Percentiles rank a stretch among this genome's conserved stretches.
Evolutionary conservation across 495 filamentous ascomycete species (phyloP).

Genomic region (Evansstolkia leycettana): DNA sequence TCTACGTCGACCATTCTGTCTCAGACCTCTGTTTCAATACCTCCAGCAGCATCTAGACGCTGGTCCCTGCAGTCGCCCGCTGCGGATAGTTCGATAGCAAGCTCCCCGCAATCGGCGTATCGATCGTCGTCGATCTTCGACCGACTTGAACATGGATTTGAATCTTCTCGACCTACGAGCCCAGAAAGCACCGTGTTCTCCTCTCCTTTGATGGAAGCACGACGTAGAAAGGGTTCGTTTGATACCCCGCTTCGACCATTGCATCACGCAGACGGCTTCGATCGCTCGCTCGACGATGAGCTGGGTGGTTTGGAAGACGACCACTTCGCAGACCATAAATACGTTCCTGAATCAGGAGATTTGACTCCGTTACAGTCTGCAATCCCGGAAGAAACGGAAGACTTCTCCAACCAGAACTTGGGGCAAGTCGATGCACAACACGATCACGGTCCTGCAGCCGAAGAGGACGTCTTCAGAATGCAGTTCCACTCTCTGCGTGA

Average conservation of each 20-base stretch:
- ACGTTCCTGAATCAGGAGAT: slow-evolving; percentile 8
- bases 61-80: slow-evolving; percentile 61
- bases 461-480: slow-evolving; percentile 14
- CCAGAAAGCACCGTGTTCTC: slow-evolving; percentile 57
- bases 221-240: slow-evolving; percentile 40
- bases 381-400: slow-evolving; percentile 33
- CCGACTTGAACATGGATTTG: slow-evolving; percentile 37
- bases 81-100: slow-evolving; percentile 63
- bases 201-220: slow-evolving; percentile 24
- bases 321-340: slow-evolving; percentile 5
- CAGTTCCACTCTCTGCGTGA: slow-evolving; percentile 20
- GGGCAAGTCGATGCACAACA: slow-evolving; percentile 4
- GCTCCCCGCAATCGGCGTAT: slow-evolving; percentile 66
- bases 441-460: slow-evolving; percentile 6
- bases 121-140: slow-evolving; percentile 72
- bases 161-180: slow-evolving; percentile 59
- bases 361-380: slow-evolving; percentile 13
- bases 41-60: slow-evolving; percentile 36
- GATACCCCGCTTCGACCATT: slow-evolving; percentile 42
- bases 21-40: slow-evolving; percentile 50
- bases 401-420: slow-evolving; percentile 12
- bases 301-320: slow-evolving; percentile 10
- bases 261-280: slow-evolving; percentile 5
- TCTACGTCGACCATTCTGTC: slow-evolving; percentile 46
- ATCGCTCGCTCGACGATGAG: slow-evolving; percentile 4